phyloP scores from a whole-genome alignment of 164 flowering plant genomes.

The Nymphaea colorata region DNA sequence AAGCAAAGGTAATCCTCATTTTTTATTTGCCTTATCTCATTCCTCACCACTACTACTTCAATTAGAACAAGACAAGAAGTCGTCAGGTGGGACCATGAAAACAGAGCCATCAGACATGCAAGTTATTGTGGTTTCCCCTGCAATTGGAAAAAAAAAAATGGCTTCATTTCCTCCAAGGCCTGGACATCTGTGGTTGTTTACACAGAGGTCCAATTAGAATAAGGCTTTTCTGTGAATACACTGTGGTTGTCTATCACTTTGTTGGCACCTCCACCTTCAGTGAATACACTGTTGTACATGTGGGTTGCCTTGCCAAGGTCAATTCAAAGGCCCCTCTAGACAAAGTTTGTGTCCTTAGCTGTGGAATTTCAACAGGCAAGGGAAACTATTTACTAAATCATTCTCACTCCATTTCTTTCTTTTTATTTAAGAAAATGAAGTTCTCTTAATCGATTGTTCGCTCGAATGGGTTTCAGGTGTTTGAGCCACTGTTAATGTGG shows the following conservation, averaged over 20 bases:
- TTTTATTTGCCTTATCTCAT: neutral
- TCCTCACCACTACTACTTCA: neutral
- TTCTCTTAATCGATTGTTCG: neutral
- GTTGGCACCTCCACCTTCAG: constrained; percentile 81
- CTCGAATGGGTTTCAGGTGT: constrained; percentile 24
- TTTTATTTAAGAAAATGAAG: no score
- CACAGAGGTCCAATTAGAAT: neutral
- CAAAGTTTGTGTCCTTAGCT: constrained; percentile 61
- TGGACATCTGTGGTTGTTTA: neutral
- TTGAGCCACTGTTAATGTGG: constrained; percentile 80
- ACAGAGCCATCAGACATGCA: no score
- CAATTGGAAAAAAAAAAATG: no score
- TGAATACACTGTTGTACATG: constrained; percentile 71
- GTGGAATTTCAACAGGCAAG: constrained; percentile 63
- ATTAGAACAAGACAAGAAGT: no score
- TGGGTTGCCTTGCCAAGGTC: constrained; percentile 66
- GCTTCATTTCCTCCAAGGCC: no score
- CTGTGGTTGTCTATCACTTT: constrained; percentile 51
- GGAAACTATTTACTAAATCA: neutral
- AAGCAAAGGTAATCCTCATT: constrained; percentile 30
- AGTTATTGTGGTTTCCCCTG: no score
- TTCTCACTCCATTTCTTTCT: no score
- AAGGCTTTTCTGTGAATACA: constrained; percentile 47
- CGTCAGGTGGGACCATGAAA: no score
- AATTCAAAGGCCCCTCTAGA: constrained; percentile 73